Base-by-base conservation (phyloP, 441 rosid species). In the Gossypium lobatum region DNA sequence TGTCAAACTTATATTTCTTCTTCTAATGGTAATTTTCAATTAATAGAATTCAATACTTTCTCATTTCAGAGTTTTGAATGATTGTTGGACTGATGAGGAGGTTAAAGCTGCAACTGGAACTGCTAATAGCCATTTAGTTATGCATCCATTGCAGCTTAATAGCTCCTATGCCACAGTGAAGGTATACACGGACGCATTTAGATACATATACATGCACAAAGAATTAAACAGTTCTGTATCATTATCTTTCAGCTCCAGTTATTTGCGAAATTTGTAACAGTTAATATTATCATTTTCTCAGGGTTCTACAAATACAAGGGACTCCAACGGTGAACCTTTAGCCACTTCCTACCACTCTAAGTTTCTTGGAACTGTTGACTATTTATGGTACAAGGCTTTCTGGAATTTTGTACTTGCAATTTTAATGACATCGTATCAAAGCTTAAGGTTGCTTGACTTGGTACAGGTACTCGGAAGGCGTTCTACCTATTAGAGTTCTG, bases 331-430 rank as follows among this genome's bases (percentile, higher is more conserved):
- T 54, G 95, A 92, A 84, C 97, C 95, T 52, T 72, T 86, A 57
- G 97, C 95, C 25, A 92, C 97, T 70, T 90, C 97, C 1, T 92
- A 84, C 72, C 95, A 88, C 75, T 81, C 84, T 1, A 92, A 90
- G 80, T 92, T 92, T 82, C 85, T 90, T 6, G 95, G 95, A 75
- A 92, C 97, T 14, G 97, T 92, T 67, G 95, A 92, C 82, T 92
- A 88, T 77, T 75, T 92, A 71, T 92, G 97, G 93, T 92, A 87
- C 82, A 53, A 46, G 62, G 60, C 63, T 65, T 57, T 28, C 16
- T 55, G 10, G 20, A 31, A 34, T 57, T 26, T 58, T 64, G 18
- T 39, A 20, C 5, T 37, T 14, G 28, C 18, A 18, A 61, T 54
- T 70, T 10, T 64, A 34, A 1, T 8, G 74, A 34, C 26, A 18